A percentile compares a stretch with the other conserved stretches of the same genome.
Evolutionary conservation across 352 stramenopile species (phyloP).

Genomic region (Globisporangium rhizosaccharum): DNA sequence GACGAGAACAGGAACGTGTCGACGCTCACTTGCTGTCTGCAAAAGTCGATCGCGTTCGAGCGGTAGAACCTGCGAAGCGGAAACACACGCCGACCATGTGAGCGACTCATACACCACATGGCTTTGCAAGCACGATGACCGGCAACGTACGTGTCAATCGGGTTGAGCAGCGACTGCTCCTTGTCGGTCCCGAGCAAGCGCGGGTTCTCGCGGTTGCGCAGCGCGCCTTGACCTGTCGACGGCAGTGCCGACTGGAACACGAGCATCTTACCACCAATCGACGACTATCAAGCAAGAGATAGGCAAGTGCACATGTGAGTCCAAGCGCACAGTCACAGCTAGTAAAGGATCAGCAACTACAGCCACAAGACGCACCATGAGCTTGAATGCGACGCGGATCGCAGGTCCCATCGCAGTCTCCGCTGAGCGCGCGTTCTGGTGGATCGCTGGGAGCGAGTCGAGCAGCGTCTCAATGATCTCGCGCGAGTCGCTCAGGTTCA

Average conservation of each 20-base stretch:
- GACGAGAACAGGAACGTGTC: constrained; percentile 97
- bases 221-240: constrained; percentile 62
- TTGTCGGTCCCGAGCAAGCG: constrained; percentile 82
- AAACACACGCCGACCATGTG: not conserved
- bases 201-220: constrained; percentile 83
- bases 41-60: constrained; percentile 95
- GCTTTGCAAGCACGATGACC: not conserved
- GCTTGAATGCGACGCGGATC: constrained; percentile 95
- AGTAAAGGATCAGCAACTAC: constrained; percentile 22
- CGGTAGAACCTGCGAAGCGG: constrained; percentile 75
- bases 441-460: constrained; percentile 91
- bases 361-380: constrained; percentile 91
- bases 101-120: not conserved
- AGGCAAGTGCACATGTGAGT: constrained; percentile 15
- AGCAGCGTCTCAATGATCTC: constrained; percentile 94
- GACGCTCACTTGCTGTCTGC: constrained; percentile 97
- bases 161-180: constrained; percentile 88
- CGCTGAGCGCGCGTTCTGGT: constrained; percentile 68
- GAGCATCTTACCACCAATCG: constrained; percentile 85
- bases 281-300: constrained; percentile 34
- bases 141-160: constrained; percentile 66
- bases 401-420: constrained; percentile 79
- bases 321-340: constrained; percentile 13
- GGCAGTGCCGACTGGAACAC: constrained; percentile 86
- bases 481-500: constrained; percentile 95